Percentiles rank a stretch among this genome's conserved stretches.
These are phyloP conservation scores for Orobanche coerulescens DNA, from an alignment of 257 asterid species.

Conservation along the genomic window DNA sequence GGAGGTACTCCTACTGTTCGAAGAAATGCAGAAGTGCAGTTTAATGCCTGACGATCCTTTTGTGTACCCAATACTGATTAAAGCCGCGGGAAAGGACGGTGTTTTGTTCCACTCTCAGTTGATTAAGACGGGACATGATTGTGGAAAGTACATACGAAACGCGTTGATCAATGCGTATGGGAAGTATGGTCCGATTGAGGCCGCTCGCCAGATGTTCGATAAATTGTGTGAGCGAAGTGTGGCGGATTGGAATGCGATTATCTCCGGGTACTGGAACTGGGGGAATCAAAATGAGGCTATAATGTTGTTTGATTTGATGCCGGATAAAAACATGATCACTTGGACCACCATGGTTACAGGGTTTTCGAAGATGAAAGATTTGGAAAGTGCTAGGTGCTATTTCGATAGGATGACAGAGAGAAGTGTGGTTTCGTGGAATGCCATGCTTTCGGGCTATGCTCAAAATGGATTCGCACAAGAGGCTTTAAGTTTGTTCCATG, in stretches of 20 bases:
- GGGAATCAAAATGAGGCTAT: conserved; percentile 41
- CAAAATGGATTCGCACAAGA: conserved; percentile 48
- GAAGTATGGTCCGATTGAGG: conserved; percentile 51
- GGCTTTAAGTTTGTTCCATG: conserved; percentile 40
- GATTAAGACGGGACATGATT: conserved; percentile 42
- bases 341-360: conserved; percentile 80
- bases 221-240: conserved; percentile 43
- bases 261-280: conserved; percentile 68
- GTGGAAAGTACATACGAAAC: conserved; percentile 43
- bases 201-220: conserved; percentile 54
- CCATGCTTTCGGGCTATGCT: conserved; percentile 66
- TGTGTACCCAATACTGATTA: conserved; percentile 50
- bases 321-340: conserved; percentile 49
- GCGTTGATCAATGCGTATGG: conserved; percentile 49
- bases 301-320: conserved; percentile 46
- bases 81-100: conserved; percentile 41
- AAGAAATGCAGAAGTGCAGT: conserved; percentile 33
- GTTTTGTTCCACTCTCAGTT: conserved; percentile 42
- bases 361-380: conserved; percentile 44
- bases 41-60: conserved; percentile 46
- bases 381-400: conserved; percentile 46
- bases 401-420: conserved; percentile 57
- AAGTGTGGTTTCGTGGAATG: conserved; percentile 66
- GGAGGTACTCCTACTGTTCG: conserved; percentile 34
- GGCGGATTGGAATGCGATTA: conserved; percentile 65